phyloP scores from a whole-genome alignment of 495 filamentous ascomycete species.

The Talaromyces nanjingensis region DNA sequence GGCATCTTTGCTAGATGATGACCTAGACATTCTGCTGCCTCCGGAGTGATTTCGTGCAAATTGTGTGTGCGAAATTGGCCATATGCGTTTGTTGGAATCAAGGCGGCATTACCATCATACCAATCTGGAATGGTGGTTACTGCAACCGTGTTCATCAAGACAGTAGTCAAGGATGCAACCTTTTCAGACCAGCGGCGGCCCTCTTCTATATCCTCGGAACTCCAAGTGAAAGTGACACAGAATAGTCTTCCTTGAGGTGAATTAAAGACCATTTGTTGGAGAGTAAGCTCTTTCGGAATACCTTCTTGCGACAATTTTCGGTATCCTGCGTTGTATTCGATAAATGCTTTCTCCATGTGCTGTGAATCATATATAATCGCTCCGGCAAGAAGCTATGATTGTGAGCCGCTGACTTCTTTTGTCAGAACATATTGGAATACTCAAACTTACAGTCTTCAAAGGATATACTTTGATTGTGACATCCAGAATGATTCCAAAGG shows the following conservation, averaged over 20 bases:
- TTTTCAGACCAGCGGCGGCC: conserved; percentile 24
- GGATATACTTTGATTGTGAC: conserved; percentile 30
- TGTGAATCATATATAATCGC: conserved; percentile 24
- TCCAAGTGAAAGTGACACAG: conserved; percentile 24
- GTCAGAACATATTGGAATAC: not conserved
- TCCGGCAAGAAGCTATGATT: conserved; percentile 24
- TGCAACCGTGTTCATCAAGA: conserved; percentile 22
- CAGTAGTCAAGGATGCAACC: conserved; percentile 20
- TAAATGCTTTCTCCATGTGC: conserved; percentile 15
- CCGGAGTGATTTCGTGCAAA: conserved; percentile 15
- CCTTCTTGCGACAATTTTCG: conserved; percentile 13
- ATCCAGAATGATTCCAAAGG: conserved; percentile 35
- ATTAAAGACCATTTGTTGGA: conserved; percentile 23
- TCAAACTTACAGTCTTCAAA: conserved; percentile 21
- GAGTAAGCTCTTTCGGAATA: conserved; percentile 18
- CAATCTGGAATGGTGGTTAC: conserved; percentile 19
- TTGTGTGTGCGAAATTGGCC: conserved; percentile 21
- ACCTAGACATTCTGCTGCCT: conserved; percentile 18
- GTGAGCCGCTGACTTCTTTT: not conserved
- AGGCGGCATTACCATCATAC: conserved; percentile 9
- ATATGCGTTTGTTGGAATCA: conserved; percentile 15
- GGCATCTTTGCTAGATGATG: conserved; percentile 19
- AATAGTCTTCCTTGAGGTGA: conserved; percentile 18
- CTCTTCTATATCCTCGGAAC: conserved; percentile 15
- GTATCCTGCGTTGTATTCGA: conserved; percentile 20